Evolutionary conservation across 495 filamentous ascomycete genomes (phyloP).

Genomic region (Delitschia confertaspora): DNA sequence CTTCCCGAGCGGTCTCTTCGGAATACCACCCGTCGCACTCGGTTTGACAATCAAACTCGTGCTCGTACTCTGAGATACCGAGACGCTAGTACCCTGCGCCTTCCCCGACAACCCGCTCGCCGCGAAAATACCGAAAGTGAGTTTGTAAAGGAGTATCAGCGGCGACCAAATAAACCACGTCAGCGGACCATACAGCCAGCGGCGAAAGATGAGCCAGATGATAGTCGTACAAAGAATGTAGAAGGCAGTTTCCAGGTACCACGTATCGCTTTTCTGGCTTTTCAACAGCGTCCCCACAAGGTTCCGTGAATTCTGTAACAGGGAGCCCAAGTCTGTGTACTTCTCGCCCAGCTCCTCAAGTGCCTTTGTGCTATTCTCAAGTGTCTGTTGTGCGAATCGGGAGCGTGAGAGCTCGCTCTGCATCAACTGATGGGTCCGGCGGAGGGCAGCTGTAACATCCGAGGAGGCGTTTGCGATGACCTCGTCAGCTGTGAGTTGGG

Average conservation of each 20-base stretch:
- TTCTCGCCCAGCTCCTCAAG: slow-evolving; percentile 67
- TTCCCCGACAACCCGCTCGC: slow-evolving; percentile 1
- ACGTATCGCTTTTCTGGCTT: slow-evolving; percentile 89
- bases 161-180: slow-evolving; percentile 86
- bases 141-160: slow-evolving; percentile 42
- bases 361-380: slow-evolving; percentile 71
- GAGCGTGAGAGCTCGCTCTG: slow-evolving; percentile 70
- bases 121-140: slow-evolving; percentile 8
- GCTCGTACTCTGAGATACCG: slow-evolving; percentile 3
- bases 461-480: slow-evolving; percentile 60
- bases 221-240: slow-evolving; percentile 70
- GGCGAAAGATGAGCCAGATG: slow-evolving; percentile 73
- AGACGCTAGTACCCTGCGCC: slow-evolving; percentile 24
- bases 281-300: slow-evolving; percentile 71
- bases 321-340: slow-evolving; percentile 66
- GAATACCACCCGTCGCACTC: slow-evolving; percentile 33
- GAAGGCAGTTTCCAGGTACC: slow-evolving; percentile 87
- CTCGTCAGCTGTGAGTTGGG: slow-evolving; percentile 53
- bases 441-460: slow-evolving; percentile 76
- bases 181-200: slow-evolving; percentile 77
- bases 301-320: slow-evolving; percentile 62
- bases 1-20: slow-evolving; percentile 26
- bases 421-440: slow-evolving; percentile 78
- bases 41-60: slow-evolving; percentile 35
- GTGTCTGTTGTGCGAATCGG: slow-evolving; percentile 78